A percentile compares a stretch with the other conserved stretches of the same genome.
Evolutionary conservation across 2,329 filamentous ascomycete genomes (phyloP).

Genomic region (Dactylellina parvicollis): DNA sequence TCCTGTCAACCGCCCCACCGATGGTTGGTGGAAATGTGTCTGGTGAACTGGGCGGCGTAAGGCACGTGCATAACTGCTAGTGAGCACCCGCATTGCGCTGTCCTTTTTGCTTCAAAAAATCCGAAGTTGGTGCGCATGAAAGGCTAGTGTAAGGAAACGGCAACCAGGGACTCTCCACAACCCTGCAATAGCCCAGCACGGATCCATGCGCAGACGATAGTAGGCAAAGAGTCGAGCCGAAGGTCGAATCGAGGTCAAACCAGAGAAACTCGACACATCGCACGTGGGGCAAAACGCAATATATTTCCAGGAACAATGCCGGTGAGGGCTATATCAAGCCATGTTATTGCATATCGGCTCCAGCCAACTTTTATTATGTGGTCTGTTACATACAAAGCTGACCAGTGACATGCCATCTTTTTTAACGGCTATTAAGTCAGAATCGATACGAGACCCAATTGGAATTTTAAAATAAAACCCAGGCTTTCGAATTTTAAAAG

Average conservation of each 20-base stretch:
- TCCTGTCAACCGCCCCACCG: constrained; percentile 31
- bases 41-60: constrained; percentile 49
- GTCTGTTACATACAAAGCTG: constrained; percentile 36
- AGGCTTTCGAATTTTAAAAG: constrained; percentile 46
- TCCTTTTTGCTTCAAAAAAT: constrained; percentile 32
- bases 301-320: constrained; percentile 50
- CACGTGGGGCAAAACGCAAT: constrained; percentile 46
- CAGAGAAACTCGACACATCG: constrained; percentile 19
- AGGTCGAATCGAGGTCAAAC: constrained; percentile 41
- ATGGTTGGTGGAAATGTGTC: constrained; percentile 37
- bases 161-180: constrained; percentile 36
- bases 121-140: constrained; percentile 40
- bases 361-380: constrained; percentile 45
- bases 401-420: constrained; percentile 41
- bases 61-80: constrained; percentile 41
- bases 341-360: constrained; percentile 53
- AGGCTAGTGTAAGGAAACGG: constrained; percentile 36
- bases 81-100: constrained; percentile 41
- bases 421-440: constrained; percentile 29
- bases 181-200: constrained; percentile 43
- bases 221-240: constrained; percentile 48
- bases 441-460: constrained; percentile 40
- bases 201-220: constrained; percentile 51
- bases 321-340: constrained; percentile 45
- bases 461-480: constrained; percentile 41